Base-by-base conservation (phyloP, 2,329 filamentous ascomycete genomes). In the Hypomyces perniciosus region DNA sequence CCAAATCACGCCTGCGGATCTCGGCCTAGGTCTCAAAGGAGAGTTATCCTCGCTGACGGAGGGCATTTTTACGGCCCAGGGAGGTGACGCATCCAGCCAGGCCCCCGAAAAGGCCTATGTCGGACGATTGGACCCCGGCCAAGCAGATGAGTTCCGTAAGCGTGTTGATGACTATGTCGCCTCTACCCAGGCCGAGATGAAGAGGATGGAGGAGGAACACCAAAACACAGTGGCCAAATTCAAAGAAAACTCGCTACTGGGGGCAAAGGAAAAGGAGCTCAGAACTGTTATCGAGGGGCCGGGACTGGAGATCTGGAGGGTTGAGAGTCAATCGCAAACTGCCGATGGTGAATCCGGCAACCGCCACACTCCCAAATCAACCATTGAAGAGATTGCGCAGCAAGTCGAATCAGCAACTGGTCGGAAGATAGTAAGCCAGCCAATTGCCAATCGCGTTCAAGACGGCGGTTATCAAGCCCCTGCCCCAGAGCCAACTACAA, bases 1-100 rank as follows among this genome's bases (percentile, higher is more conserved):
- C 45, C 89, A 95, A 64, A 95, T 99, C 52, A 82, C 85, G 7
- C 90, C 92, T 1, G 83, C 90, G 3, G 91, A 96, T 64, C 80
- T 97, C 33, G 90, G 90, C 1, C 74, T 97, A 8, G 93, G 93
- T 4, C 78, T 87, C 46, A 88, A 85, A 68, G 93, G 93, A 35
- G 87, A 91, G 67, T 76, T 99, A 20, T 84, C 88, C 27, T 77
- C 80, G 0, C 72, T 97, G 48, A 97, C 93, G 0, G 84, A 88
- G 34, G 90, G 88, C 5, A 88, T 96, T 50, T 90, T 96, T 51
- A 84, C 93, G 51, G 75, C 79, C 1, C 79, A 81, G 56, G 73
- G 72, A 1, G 70, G 65, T n/a, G 75, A 81, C 51, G 72, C 72
- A 0, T 62, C 67, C 13, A 72, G 68, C 26, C 67, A 74, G 28